A percentile compares a stretch with the other conserved stretches of the same genome.
These are phyloP conservation scores for Phytophthora citrophthora DNA, from an alignment of 352 stramenopile species.

Conservation along the genomic window DNA sequence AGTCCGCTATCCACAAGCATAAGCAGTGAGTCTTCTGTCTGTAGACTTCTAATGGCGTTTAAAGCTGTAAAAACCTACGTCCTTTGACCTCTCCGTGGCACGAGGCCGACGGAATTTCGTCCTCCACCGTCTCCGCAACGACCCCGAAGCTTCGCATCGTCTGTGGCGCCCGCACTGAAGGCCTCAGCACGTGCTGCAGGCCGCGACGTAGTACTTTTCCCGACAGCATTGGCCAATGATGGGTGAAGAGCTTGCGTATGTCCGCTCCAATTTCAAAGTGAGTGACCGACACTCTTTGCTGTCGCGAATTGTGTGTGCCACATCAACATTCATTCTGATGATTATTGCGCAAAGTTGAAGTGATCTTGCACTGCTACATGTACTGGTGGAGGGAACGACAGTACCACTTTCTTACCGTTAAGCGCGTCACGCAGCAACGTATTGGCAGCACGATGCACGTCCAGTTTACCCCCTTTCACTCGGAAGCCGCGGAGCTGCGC, in stretches of 20 bases:
- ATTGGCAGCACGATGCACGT: constrained; percentile 82
- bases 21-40: neutral
- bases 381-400: constrained; percentile 72
- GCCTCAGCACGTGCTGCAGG: constrained; percentile 25
- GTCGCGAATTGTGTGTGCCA: constrained; percentile 7
- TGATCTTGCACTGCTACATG: neutral
- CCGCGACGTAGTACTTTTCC: constrained; percentile 42
- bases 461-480: constrained; percentile 74
- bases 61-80: constrained; percentile 28
- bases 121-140: constrained; percentile 38
- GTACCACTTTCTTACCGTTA: constrained; percentile 82
- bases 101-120: constrained; percentile 17
- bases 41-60: neutral
- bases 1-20: constrained; percentile 36
- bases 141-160: constrained; percentile 23
- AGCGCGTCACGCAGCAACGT: constrained; percentile 76
- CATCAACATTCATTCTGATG: constrained; percentile 20
- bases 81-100: constrained; percentile 17
- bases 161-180: constrained; percentile 4
- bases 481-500: constrained; percentile 76
- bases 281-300: neutral
- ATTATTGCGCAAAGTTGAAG: neutral
- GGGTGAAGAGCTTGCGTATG: constrained; percentile 5
- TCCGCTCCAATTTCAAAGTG: constrained; percentile 3
- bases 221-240: constrained; percentile 27